Conservation (phyloP, 2,329 filamentous ascomycete genomes). For the Triangularia verruculosa region DNA sequence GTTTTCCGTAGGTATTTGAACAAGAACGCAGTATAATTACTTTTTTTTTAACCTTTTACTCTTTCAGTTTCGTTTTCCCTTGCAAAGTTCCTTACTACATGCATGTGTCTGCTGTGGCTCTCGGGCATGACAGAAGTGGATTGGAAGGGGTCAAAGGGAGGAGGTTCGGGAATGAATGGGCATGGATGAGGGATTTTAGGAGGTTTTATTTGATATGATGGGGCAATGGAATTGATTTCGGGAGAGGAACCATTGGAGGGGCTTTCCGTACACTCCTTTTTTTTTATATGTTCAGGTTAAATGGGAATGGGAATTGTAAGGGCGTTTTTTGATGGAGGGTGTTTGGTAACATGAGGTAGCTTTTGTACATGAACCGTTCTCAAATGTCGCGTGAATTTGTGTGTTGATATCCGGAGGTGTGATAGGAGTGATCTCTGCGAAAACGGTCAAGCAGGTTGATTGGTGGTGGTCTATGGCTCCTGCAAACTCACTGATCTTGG, state of each 20-base stretch:
- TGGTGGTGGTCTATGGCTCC: too few relatives aligned
- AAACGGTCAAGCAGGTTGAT: too few relatives aligned
- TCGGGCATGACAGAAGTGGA: too few relatives aligned
- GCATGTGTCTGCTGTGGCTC: background rate
- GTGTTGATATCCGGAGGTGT: too few relatives aligned
- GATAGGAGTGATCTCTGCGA: too few relatives aligned
- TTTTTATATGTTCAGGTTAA: too few relatives aligned
- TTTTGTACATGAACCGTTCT: too few relatives aligned
- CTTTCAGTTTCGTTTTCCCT: background rate
- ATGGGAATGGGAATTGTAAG: too few relatives aligned
- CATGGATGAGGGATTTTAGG: background rate
- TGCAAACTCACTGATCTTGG: too few relatives aligned
- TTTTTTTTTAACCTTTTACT: background rate
- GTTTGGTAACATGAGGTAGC: too few relatives aligned
- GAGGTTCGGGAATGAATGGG: background rate
- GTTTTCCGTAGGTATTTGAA: background rate
- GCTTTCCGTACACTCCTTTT: background rate
- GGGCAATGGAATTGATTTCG: background rate
- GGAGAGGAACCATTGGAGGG: background rate
- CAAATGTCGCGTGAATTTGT: too few relatives aligned
- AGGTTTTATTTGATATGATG: background rate
- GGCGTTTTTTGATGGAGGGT: too few relatives aligned
- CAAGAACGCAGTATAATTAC: constrained; percentile 6
- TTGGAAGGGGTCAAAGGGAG: background rate
- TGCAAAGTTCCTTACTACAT: background rate